phyloP scores from a whole-genome alignment of 2,329 filamentous ascomycete species.

The Macroventuria anomochaeta region DNA sequence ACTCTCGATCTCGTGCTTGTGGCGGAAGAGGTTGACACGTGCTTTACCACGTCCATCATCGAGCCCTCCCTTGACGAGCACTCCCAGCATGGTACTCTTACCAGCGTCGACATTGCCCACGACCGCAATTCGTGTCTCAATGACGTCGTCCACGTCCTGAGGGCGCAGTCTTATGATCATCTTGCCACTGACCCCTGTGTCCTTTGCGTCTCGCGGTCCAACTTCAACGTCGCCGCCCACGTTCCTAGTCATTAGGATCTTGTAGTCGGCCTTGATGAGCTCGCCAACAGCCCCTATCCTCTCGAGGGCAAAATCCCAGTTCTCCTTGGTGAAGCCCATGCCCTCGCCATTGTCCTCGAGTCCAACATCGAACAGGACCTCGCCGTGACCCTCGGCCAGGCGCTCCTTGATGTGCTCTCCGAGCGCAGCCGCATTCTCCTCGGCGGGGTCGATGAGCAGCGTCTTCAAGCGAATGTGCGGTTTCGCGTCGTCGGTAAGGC shows the following conservation, averaged over 20 bases:
- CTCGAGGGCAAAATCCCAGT: conserved; percentile 76
- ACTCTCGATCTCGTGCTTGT: conserved; percentile 97
- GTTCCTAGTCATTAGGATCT: conserved; percentile 86
- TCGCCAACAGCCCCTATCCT: conserved; percentile 71
- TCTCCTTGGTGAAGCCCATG: conserved; percentile 74
- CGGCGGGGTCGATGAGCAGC: conserved; percentile 67
- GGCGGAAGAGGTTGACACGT: conserved; percentile 92
- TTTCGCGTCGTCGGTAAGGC: conserved; percentile 72
- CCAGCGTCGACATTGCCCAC: conserved; percentile 98
- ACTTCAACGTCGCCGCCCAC: conserved; percentile 79
- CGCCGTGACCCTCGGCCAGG: conserved; percentile 82
- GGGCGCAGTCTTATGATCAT: conserved; percentile 80
- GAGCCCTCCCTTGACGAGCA: conserved; percentile 91
- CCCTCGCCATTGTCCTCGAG: conserved; percentile 88
- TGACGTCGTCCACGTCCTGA: conserved; percentile 79
- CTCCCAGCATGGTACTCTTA: conserved; percentile 94
- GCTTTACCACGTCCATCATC: conserved; percentile 95
- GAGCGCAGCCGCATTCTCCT: conserved; percentile 68
- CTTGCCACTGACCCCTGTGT: conserved; percentile 82
- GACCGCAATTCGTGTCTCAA: conserved; percentile 94
- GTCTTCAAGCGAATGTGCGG: conserved; percentile 72
- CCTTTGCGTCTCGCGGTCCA: conserved; percentile 67
- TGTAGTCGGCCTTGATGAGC: conserved; percentile 73
- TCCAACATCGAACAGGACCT: conserved; percentile 90
- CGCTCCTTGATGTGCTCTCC: conserved; percentile 69